Conservation (phyloP, 2,329 filamentous ascomycete species). For the Colletotrichum acutatum region DNA sequence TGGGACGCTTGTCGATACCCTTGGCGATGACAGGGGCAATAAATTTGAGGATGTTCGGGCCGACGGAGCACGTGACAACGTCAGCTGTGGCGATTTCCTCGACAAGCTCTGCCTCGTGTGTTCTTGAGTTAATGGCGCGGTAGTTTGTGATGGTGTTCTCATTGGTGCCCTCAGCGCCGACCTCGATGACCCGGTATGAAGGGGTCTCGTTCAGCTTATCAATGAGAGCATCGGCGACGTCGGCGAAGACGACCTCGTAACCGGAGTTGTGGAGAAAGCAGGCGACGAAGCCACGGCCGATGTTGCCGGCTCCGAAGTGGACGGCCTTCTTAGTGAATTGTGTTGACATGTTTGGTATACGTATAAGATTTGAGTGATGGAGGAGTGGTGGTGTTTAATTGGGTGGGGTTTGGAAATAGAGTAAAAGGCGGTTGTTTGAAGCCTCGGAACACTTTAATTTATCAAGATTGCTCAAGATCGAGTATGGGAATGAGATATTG, state of each 20-base stretch:
- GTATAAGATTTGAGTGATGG: not conserved
- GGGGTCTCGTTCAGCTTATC: slow-evolving; percentile 78
- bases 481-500: not conserved
- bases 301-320: slow-evolving; percentile 89
- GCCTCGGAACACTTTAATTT: not conserved
- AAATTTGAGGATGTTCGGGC: slow-evolving; percentile 95
- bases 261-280: slow-evolving; percentile 95
- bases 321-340: slow-evolving; percentile 71
- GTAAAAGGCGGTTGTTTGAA: too few relatives aligned
- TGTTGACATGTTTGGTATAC: slow-evolving; percentile 51
- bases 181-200: slow-evolving; percentile 92
- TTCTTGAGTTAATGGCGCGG: slow-evolving; percentile 94
- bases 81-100: slow-evolving; percentile 89
- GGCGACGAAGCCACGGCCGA: slow-evolving; percentile 86
- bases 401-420: not conserved
- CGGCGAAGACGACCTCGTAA: slow-evolving; percentile 96
- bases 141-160: slow-evolving; percentile 92
- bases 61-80: slow-evolving; percentile 95
- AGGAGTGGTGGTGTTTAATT: slow-evolving; percentile 19
- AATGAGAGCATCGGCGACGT: slow-evolving; percentile 89
- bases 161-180: slow-evolving; percentile 84
- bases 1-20: slow-evolving; percentile 83
- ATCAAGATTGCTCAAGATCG: not conserved
- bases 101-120: slow-evolving; percentile 82
- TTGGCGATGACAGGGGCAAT: slow-evolving; percentile 96